A percentile compares a stretch with the other conserved stretches of the same genome.
Evolutionary conservation across 1,139 yeast genomes (phyloP).

Genomic region (Sugiyamaella pinicola): DNA sequence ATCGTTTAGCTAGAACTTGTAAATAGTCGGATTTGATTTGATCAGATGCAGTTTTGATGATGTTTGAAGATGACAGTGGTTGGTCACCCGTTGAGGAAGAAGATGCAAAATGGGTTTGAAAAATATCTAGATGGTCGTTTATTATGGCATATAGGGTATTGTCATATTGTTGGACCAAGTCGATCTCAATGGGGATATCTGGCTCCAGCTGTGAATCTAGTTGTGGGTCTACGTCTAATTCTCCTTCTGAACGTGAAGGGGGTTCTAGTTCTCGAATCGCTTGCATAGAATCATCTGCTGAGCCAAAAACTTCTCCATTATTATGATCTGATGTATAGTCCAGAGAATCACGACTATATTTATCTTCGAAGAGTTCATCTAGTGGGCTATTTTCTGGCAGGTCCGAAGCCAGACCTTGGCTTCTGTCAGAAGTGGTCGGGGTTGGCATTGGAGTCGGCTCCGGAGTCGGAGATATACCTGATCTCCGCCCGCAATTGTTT

Average conservation of each 20-base stretch:
- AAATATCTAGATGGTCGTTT: constrained; percentile 16
- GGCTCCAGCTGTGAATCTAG: neutral
- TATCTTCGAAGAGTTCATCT: too few species aligned
- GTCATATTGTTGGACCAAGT: constrained; percentile 21
- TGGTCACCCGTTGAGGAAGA: neutral
- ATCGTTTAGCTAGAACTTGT: constrained; percentile 17
- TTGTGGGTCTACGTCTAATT: neutral
- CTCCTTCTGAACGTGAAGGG: too few species aligned
- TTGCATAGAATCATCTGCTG: too few species aligned
- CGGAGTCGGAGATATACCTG: neutral
- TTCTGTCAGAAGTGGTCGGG: too few species aligned
- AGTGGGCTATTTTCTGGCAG: too few species aligned
- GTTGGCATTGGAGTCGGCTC: too few species aligned
- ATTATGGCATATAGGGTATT: constrained; percentile 19
- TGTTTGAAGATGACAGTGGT: neutral
- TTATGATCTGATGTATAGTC: too few species aligned
- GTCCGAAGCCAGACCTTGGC: too few species aligned
- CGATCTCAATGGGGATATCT: constrained; percentile 1
- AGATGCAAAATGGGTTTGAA: constrained; percentile 15
- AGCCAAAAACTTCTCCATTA: too few species aligned
- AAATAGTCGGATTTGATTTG: constrained; percentile 14
- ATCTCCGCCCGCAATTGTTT: neutral
- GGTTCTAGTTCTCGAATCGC: too few species aligned
- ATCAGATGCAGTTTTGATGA: constrained; percentile 10
- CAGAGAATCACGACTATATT: too few species aligned